Percentiles rank a stretch among this genome's conserved stretches.
Conservation (phyloP, 83 land plant genomes). For the Diphasiastrum complanatum region DNA sequence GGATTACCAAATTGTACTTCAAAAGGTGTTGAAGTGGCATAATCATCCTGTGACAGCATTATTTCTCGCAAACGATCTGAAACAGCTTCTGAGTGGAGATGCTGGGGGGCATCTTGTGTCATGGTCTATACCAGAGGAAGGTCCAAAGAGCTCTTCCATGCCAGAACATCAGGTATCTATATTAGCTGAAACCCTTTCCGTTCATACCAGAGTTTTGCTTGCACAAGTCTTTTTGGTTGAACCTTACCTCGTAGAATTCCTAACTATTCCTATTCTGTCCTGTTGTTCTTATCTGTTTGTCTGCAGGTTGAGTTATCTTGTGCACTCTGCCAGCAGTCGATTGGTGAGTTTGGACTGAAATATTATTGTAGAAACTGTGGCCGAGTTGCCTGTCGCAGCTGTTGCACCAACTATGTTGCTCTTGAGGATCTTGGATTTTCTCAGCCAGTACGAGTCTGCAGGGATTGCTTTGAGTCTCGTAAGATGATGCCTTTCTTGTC, state of each 20-base stretch:
- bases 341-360: background rate
- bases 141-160: constrained; percentile 19
- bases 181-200: background rate
- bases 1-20: constrained; percentile 73
- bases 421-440: constrained; percentile 24
- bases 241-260: background rate
- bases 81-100: constrained; percentile 94
- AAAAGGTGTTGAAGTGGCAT: constrained; percentile 69
- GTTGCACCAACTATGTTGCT: constrained; percentile 7
- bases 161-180: constrained; percentile 9
- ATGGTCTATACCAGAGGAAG: constrained; percentile 81
- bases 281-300: constrained; percentile 1
- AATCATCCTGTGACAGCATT: constrained; percentile 84
- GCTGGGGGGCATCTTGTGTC: constrained; percentile 74
- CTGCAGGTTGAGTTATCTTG: constrained; percentile 23
- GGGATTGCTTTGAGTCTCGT: constrained; percentile 13
- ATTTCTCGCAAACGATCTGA: constrained; percentile 60
- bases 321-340: constrained; percentile 7
- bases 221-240: background rate
- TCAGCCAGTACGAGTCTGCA: constrained; percentile 21
- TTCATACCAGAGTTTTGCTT: background rate
- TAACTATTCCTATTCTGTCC: background rate
- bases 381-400: constrained; percentile 11
- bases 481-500: constrained; percentile 1
- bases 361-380: constrained; percentile 24